Evolutionary conservation across 2,329 filamentous ascomycete genomes (phyloP).

Genomic region (Calonectria pteridis): DNA sequence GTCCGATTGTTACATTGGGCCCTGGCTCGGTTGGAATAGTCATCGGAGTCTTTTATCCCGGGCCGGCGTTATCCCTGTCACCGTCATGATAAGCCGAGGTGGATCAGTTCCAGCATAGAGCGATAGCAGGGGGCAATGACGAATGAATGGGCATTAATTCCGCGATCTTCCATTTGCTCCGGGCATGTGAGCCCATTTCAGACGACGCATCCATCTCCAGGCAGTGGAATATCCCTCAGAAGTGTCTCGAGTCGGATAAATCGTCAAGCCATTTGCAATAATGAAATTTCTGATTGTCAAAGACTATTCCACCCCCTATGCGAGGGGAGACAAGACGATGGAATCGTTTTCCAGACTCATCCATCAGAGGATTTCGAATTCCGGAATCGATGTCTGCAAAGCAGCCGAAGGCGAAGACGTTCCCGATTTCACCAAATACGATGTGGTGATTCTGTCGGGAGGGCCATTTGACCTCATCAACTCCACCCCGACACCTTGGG

Average conservation of each 20-base stretch:
- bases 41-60: not conserved
- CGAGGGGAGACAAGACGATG: constrained; percentile 7
- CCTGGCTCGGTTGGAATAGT: not conserved
- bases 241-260: not conserved
- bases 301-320: constrained; percentile 1
- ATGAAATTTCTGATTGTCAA: not conserved
- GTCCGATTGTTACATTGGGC: too few relatives aligned
- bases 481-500: not conserved
- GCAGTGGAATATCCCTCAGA: not conserved
- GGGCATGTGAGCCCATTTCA: not conserved
- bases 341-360: constrained; percentile 7
- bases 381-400: constrained; percentile 4
- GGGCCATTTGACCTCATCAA: constrained; percentile 17
- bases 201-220: not conserved
- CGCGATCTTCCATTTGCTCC: not conserved
- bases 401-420: not conserved
- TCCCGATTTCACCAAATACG: not conserved
- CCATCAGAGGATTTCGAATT: not conserved
- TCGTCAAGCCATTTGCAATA: not conserved
- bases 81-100: not conserved
- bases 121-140: not conserved
- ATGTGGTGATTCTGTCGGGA: constrained; percentile 20
- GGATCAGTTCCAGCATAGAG: not conserved
- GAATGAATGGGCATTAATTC: not conserved
- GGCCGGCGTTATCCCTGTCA: not conserved